Percentiles rank a stretch among this genome's conserved stretches.
These are phyloP conservation scores for Camelina neglecta DNA, from an alignment of 345 rosid genomes.

Conservation along the genomic window DNA sequence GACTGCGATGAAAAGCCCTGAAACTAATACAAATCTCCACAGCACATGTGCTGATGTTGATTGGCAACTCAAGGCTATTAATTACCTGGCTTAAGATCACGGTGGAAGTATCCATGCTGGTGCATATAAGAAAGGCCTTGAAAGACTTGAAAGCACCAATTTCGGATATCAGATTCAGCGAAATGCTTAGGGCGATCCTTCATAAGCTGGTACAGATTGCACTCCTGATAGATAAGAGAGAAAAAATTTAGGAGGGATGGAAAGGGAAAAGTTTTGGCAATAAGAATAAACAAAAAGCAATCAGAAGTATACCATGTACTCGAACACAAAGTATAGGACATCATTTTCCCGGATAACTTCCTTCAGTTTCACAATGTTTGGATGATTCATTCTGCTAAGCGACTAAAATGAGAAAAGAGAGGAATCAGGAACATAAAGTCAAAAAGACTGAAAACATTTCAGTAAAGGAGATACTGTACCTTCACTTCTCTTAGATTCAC, in stretches of 20 bases:
- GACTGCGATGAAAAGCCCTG: not conserved
- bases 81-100: constrained; percentile 99
- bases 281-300: constrained; percentile 27
- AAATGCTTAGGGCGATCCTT: constrained; percentile 75
- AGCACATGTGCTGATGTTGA: constrained; percentile 17
- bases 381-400: constrained; percentile 85
- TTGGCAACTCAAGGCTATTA: constrained; percentile 24
- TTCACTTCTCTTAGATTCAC: constrained; percentile 92
- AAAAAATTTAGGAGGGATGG: not conserved
- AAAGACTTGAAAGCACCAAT: constrained; percentile 96
- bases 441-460: not conserved
- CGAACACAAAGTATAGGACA: constrained; percentile 83
- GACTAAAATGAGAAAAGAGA: constrained; percentile 55
- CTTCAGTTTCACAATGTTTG: constrained; percentile 94
- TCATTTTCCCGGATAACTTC: constrained; percentile 94
- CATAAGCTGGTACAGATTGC: constrained; percentile 91
- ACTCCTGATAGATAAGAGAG: constrained; percentile 58
- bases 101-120: constrained; percentile 93
- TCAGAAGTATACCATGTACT: constrained; percentile 76
- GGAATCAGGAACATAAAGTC: constrained; percentile 16
- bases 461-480: constrained; percentile 51
- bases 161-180: constrained; percentile 80
- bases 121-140: constrained; percentile 97
- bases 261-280: not conserved
- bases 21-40: not conserved